Evolutionary conservation across 2,329 filamentous ascomycete species (phyloP).

Genomic region (Fusarium virguliforme): DNA sequence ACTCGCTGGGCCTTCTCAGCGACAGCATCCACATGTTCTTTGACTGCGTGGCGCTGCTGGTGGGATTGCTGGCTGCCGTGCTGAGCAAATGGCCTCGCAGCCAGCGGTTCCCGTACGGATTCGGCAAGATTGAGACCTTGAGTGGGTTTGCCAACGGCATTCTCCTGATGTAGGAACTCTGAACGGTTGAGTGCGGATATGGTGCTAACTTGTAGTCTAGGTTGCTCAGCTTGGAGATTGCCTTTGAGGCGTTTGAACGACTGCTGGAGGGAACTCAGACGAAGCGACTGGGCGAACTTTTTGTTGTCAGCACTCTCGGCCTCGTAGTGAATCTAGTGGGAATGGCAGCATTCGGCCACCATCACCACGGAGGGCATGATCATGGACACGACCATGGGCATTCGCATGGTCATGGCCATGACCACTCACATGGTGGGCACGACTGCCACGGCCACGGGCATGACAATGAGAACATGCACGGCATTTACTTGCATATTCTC

Average conservation of each 20-base stretch:
- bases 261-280: slow-evolving; percentile 88
- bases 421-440: slow-evolving; percentile 59
- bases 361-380: slow-evolving; percentile 65
- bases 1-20: slow-evolving; percentile 93
- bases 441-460: slow-evolving; percentile 67
- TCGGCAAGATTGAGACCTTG: slow-evolving; percentile 96
- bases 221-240: slow-evolving; percentile 95
- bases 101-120: slow-evolving; percentile 91
- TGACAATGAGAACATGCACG: slow-evolving; percentile 97
- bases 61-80: slow-evolving; percentile 92
- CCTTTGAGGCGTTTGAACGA: slow-evolving; percentile 93
- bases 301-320: slow-evolving; percentile 89
- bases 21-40: slow-evolving; percentile 99
- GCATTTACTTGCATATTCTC: slow-evolving; percentile 95
- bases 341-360: slow-evolving; percentile 85
- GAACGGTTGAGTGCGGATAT: not conserved
- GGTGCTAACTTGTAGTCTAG: slow-evolving; percentile 60
- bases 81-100: slow-evolving; percentile 98
- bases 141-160: slow-evolving; percentile 98
- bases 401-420: slow-evolving; percentile 60
- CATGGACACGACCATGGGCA: slow-evolving; percentile 53
- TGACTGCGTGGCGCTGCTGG: slow-evolving; percentile 91
- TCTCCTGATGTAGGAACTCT: slow-evolving; percentile 80
- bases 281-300: slow-evolving; percentile 86
- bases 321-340: slow-evolving; percentile 93